Evolutionary conservation across 495 filamentous ascomycete genomes (phyloP).

Genomic region (Immersiella caudata): DNA sequence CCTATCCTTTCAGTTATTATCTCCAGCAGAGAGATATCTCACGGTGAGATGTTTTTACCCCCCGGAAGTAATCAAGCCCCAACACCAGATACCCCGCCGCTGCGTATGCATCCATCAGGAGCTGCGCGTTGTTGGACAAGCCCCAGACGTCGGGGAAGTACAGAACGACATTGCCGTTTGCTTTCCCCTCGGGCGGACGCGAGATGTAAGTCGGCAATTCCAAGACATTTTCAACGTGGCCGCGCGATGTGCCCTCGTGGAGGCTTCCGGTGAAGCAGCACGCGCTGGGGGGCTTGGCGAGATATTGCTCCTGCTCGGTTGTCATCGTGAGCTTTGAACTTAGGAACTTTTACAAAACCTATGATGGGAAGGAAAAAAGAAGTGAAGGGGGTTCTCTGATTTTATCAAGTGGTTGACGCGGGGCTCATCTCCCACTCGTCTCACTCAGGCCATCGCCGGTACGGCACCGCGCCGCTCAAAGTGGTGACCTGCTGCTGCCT

Average conservation of each 20-base stretch:
- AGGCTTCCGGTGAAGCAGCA: slow-evolving; percentile 42
- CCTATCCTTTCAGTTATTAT: slow-evolving; percentile 19
- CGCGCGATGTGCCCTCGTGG: slow-evolving; percentile 41
- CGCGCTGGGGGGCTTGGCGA: slow-evolving; percentile 38
- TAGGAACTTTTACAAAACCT: no score
- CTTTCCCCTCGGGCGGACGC: slow-evolving; percentile 31
- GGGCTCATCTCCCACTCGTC: not conserved
- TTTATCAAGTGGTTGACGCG: no score
- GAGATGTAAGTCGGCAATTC: slow-evolving; percentile 42
- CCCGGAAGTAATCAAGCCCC: slow-evolving; percentile 48
- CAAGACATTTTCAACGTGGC: slow-evolving; percentile 31
- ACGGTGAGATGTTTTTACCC: slow-evolving; percentile 24
- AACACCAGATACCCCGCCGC: slow-evolving; percentile 44
- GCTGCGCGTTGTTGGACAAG: slow-evolving; percentile 40
- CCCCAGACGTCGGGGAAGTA: slow-evolving; percentile 50
- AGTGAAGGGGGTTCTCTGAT: not conserved
- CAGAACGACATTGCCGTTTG: slow-evolving; percentile 44
- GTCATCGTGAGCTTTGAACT: not conserved
- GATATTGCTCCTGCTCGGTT: slow-evolving; percentile 18
- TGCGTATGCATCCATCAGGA: slow-evolving; percentile 49
- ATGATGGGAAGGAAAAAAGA: not conserved
- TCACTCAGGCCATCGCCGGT: not conserved
- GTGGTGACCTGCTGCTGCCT: not conserved
- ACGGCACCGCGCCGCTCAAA: not conserved
- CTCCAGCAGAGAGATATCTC: not conserved